phyloP scores from a whole-genome alignment of 1,139 yeast species.

The Wickerhamomyces sp. region DNA sequence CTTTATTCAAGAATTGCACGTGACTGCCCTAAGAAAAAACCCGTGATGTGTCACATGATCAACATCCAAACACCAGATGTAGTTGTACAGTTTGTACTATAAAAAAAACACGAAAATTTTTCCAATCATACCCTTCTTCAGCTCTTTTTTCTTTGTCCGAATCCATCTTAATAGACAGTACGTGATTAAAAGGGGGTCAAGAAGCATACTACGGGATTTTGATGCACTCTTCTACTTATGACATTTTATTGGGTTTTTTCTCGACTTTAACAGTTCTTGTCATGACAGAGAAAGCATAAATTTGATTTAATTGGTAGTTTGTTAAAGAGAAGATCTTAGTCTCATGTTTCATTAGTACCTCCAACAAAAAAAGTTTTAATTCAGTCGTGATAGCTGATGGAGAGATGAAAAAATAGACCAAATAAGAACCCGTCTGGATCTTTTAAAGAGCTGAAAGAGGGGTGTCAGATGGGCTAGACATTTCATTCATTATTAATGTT shows the following conservation, averaged over 20 bases:
- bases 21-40: too few species aligned
- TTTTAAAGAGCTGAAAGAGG: constrained; percentile 37
- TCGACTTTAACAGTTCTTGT: constrained; percentile 16
- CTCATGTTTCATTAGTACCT: background rate
- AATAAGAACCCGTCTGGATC: constrained; percentile 56
- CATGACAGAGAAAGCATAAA: background rate
- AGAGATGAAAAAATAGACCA: constrained; percentile 38
- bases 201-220: background rate
- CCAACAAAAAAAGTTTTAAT: constrained; percentile 11
- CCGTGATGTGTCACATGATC: too few species aligned
- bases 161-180: constrained; percentile 43
- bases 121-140: constrained; percentile 5
- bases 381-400: constrained; percentile 40
- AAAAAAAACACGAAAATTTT: constrained; percentile 1
- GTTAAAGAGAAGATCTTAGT: constrained; percentile 1
- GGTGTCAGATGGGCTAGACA: constrained; percentile 58
- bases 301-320: constrained; percentile 5
- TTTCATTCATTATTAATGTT: constrained; percentile 13
- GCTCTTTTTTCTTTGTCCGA: constrained; percentile 32
- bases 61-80: background rate
- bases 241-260: constrained; percentile 5
- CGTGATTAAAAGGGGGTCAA: constrained; percentile 25
- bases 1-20: too few species aligned
- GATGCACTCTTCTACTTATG: background rate
- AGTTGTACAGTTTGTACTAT: background rate